Evolutionary conservation across 768 basidiomycete genomes (phyloP), one percentile per base, ranked within the genome.

Genomic region (Hortiboletus flavorubellus): DNA sequence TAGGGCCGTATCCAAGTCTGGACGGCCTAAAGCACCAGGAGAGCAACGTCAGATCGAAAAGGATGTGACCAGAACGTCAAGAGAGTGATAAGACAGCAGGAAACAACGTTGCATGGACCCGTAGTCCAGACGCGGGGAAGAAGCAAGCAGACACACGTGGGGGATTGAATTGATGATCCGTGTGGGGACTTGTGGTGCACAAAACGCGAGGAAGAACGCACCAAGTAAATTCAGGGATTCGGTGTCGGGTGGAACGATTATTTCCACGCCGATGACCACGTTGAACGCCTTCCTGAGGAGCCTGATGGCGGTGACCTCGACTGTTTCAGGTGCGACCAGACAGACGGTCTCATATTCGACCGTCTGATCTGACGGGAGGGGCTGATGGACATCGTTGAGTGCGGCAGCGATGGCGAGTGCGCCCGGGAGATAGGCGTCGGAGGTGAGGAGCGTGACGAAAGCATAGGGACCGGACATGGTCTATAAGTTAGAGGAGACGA

Each of bases 401-500:
- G 96, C 90, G 51, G 89, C 90, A 33, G 84, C 89, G 65, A 93
- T 79, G 55, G 89, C 82, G 62, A 98, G 86, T 34, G 90, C 94
- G 51, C 97, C 97, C 34, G 93, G 92, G 49, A 98, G 86, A 75
- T 99, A 99, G 29, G 80, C 78, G 68, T 95, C 89, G 33, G 93
- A 92, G 53, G 96, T 93, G 65, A 98, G 75, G 61, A 99, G 88
- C 40, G 96, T 92, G 62, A 89, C 92, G 71, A 97, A 91, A 64
- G 91, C 92, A 80, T 82, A 86, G 70, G 76, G 77, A 76, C 65
- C 54, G 72, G 84, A 78, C 87, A 88, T 89, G 66, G 63, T 70
- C 39, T 48, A 8, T 64, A 70, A 68, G 53, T 64, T 60, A 60
- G 48, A 31, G 44, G 15, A 49, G 47, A 21, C 38, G 8, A 38